Evolutionary conservation across 208 protist species (phyloP).

Genomic region (Wallacemonas sp.): DNA sequence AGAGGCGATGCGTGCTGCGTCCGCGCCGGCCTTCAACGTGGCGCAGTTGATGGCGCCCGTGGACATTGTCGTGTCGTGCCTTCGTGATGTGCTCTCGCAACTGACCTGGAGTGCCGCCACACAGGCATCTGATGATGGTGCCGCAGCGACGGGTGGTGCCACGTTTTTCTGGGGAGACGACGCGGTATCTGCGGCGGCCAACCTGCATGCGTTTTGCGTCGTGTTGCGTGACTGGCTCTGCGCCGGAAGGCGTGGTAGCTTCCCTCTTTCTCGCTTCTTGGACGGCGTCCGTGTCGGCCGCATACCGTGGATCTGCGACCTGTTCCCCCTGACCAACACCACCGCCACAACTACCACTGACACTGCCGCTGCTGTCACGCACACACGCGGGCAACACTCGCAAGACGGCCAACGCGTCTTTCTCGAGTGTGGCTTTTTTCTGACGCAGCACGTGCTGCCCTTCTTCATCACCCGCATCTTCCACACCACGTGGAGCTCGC

Average conservation of each 20-base stretch:
- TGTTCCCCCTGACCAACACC: slow-evolving; percentile 34
- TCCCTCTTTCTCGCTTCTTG: slow-evolving; percentile 55
- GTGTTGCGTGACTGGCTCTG: slow-evolving; percentile 48
- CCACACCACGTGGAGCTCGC: slow-evolving; percentile 60
- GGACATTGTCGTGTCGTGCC: slow-evolving; percentile 43
- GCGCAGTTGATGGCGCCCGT: slow-evolving; percentile 36
- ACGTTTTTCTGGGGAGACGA: slow-evolving; percentile 59
- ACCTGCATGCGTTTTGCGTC: slow-evolving; percentile 33
- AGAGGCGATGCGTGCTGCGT: too few species aligned
- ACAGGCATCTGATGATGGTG: too few species aligned
- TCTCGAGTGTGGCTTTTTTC: slow-evolving; percentile 66
- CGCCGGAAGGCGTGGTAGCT: slow-evolving; percentile 38
- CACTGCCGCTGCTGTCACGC: background rate
- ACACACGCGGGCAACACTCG: background rate
- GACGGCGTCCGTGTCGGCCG: slow-evolving; percentile 46
- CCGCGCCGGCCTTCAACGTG: background rate
- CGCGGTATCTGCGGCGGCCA: background rate
- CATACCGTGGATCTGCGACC: slow-evolving; percentile 66
- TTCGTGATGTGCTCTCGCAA: slow-evolving; percentile 36
- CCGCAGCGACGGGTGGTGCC: background rate
- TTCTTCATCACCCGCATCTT: slow-evolving; percentile 55
- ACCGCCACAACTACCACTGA: background rate
- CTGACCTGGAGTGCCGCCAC: slow-evolving; percentile 33
- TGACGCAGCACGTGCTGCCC: slow-evolving; percentile 68
- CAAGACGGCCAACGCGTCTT: slow-evolving; percentile 57